phyloP scores from a whole-genome alignment of 495 filamentous ascomycete species.

The Daldinia bambusicola region DNA sequence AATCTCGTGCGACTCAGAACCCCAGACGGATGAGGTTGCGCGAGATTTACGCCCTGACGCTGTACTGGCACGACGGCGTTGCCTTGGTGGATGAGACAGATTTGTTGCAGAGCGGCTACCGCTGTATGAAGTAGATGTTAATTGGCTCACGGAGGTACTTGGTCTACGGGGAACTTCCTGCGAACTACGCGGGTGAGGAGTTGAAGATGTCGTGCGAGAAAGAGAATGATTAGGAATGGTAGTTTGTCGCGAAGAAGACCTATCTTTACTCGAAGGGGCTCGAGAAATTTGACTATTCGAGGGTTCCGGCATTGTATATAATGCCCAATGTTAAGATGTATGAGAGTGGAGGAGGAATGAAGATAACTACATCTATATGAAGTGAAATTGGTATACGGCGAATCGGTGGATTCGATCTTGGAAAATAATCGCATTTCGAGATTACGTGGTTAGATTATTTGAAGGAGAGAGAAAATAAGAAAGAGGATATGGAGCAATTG shows the following conservation, averaged over 20 bases:
- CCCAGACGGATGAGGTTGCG: slow-evolving; percentile 70
- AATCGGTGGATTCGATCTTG: not conserved
- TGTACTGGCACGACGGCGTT: slow-evolving; percentile 40
- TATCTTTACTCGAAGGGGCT: slow-evolving; percentile 17
- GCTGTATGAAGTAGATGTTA: slow-evolving; percentile 36
- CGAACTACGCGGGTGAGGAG: slow-evolving; percentile 23
- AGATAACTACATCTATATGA: not conserved
- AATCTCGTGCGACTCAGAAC: slow-evolving; percentile 72
- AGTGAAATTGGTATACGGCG: no score
- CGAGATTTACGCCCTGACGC: slow-evolving; percentile 66
- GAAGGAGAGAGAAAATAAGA: no score
- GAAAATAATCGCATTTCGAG: not conserved
- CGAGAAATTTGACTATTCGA: not conserved
- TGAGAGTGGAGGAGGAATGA: not conserved
- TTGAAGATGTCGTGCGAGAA: slow-evolving; percentile 36
- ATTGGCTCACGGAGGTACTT: slow-evolving; percentile 27
- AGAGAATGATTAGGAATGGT: slow-evolving; percentile 15
- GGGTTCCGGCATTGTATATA: not conserved
- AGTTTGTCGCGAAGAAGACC: slow-evolving; percentile 8
- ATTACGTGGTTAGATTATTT: no score
- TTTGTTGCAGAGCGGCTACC: slow-evolving; percentile 39
- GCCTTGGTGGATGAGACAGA: slow-evolving; percentile 34
- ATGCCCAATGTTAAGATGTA: not conserved
- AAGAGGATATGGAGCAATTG: not conserved
- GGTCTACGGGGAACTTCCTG: slow-evolving; percentile 29